Evolutionary conservation across 2,329 filamentous ascomycete species (phyloP).

Genomic region (Tolypocladium nubicola): DNA sequence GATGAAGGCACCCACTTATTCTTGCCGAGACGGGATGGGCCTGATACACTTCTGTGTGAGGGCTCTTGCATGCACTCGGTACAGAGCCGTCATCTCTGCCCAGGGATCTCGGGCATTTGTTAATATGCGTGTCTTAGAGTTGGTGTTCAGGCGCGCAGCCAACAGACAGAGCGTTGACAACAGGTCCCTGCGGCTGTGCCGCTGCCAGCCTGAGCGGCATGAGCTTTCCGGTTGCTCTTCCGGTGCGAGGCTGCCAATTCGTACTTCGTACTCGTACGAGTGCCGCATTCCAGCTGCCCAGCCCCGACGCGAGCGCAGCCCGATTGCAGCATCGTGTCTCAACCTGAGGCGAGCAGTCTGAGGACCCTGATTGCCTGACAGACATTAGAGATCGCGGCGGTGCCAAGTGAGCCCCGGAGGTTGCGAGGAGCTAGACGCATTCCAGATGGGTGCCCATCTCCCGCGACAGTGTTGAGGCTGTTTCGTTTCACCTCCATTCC

Average conservation of each 20-base stretch:
- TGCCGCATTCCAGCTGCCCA: background rate
- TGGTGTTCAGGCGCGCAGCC: background rate
- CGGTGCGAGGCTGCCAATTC: background rate
- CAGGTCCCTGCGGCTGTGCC: background rate
- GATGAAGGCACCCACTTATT: background rate
- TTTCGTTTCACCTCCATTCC: background rate
- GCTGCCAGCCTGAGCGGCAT: background rate
- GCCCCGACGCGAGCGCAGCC: background rate
- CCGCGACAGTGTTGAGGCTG: background rate
- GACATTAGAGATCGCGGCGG: background rate
- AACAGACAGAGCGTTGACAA: background rate
- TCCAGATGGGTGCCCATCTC: background rate
- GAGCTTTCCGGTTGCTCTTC: background rate
- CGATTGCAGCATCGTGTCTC: background rate
- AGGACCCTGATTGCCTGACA: background rate
- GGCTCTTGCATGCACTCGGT: background rate
- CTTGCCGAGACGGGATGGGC: background rate
- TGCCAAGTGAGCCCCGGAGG: background rate
- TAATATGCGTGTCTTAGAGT: background rate
- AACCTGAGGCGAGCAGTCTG: background rate
- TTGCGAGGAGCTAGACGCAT: background rate
- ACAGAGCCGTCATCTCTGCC: background rate
- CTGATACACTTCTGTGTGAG: background rate
- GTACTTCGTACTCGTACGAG: too few species aligned
- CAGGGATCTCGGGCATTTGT: background rate